These are phyloP conservation scores for Geranomyces variabilis DNA, from an alignment of 192 early-diverging fungal genomes.

Conservation along the genomic window DNA sequence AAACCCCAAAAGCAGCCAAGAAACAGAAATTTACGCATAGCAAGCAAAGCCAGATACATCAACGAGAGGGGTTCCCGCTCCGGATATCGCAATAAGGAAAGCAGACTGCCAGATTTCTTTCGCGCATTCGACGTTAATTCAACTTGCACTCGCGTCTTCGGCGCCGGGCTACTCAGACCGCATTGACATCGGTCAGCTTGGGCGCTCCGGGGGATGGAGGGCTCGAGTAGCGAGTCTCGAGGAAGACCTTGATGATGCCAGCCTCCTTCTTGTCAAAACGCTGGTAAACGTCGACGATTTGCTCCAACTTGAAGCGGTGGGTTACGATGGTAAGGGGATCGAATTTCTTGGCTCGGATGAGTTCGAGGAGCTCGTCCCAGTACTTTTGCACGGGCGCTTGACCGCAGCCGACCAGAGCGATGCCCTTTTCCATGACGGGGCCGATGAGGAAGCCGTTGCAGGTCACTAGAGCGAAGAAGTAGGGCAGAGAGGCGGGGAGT, in stretches of 20 bases:
- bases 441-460: constrained; percentile 38
- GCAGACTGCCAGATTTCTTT: no score
- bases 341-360: constrained; percentile 41
- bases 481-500: background rate
- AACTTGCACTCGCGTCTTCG: no score
- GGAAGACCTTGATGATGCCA: constrained; percentile 57
- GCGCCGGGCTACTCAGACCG: background rate
- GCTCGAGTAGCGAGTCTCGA: constrained; percentile 27
- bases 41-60: no score
- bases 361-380: constrained; percentile 44
- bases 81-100: no score
- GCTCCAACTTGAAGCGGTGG: constrained; percentile 49
- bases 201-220: constrained; percentile 15
- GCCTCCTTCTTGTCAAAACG: constrained; percentile 54
- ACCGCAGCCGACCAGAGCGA: constrained; percentile 39
- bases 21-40: no score
- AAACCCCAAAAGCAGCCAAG: no score
- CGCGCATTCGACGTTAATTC: no score
- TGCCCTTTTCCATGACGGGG: constrained; percentile 41
- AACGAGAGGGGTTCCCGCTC: no score
- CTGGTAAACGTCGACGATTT: constrained; percentile 47
- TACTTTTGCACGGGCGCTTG: constrained; percentile 57
- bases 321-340: constrained; percentile 55
- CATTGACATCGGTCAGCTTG: constrained; percentile 4
- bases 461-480: background rate